phyloP scores from a whole-genome alignment of 1,284 basidiomycete species.

The Pyrrhoderma lamaoense region DNA sequence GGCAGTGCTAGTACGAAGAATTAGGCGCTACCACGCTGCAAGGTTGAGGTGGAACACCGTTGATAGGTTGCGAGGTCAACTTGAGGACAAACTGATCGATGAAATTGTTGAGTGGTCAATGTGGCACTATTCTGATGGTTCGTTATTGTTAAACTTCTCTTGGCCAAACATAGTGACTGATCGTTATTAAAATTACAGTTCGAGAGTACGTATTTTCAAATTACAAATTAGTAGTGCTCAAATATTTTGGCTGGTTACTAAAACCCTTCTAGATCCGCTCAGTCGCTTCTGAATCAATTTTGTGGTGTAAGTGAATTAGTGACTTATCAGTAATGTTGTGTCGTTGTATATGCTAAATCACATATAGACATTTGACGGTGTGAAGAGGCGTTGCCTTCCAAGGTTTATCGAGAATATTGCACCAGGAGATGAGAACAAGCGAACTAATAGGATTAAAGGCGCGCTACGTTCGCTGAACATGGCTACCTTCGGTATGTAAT shows the following conservation, averaged over 20 bases:
- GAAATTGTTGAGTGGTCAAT: constrained; percentile 81
- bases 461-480: constrained; percentile 80
- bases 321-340: constrained; percentile 2
- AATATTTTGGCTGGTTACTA: not conserved
- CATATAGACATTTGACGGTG: constrained; percentile 74
- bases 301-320: constrained; percentile 31
- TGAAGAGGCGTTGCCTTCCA: constrained; percentile 58
- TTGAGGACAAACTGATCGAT: constrained; percentile 74
- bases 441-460: constrained; percentile 86
- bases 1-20: constrained; percentile 56
- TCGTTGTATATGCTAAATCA: not conserved
- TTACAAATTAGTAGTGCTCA: not conserved
- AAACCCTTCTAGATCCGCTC: constrained; percentile 41
- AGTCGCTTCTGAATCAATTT: constrained; percentile 51
- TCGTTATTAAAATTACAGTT: constrained; percentile 25
- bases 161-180: not conserved
- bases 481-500: constrained; percentile 42
- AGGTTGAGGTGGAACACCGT: constrained; percentile 66
- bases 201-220: constrained; percentile 41
- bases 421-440: constrained; percentile 51
- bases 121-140: constrained; percentile 69
- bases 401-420: constrained; percentile 63
- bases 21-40: constrained; percentile 57
- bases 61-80: constrained; percentile 59
- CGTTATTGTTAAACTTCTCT: constrained; percentile 18